phyloP scores from a whole-genome alignment of 306 rosid species.

The Lagenaria siceraria region DNA sequence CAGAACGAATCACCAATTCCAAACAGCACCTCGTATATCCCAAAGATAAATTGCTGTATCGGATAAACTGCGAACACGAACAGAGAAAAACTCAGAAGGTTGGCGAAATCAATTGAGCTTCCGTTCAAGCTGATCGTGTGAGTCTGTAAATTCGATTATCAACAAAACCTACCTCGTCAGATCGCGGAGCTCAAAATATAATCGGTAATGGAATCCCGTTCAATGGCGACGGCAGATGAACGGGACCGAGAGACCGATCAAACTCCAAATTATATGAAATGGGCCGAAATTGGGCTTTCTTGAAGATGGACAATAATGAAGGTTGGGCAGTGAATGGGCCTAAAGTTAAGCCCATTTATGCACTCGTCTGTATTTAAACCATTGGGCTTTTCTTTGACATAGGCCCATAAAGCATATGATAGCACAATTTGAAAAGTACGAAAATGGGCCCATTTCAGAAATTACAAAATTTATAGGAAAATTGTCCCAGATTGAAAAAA shows the following conservation, averaged over 20 bases:
- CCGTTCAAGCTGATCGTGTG: background rate
- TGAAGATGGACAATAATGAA: background rate
- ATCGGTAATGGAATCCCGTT: conserved; percentile 13
- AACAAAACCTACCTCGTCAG: conserved; percentile 31
- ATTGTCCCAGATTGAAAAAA: too few species aligned
- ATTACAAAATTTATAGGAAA: background rate
- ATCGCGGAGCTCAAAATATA: conserved; percentile 8
- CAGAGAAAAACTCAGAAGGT: background rate
- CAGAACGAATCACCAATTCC: background rate
- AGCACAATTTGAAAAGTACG: background rate
- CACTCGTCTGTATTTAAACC: background rate
- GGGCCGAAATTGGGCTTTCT: background rate
- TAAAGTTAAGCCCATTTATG: background rate
- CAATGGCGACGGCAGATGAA: conserved; percentile 26
- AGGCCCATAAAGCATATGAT: background rate
- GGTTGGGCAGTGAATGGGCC: background rate
- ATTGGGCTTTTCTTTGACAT: background rate
- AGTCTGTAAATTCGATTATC: background rate
- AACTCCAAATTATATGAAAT: background rate
- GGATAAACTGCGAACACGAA: background rate
- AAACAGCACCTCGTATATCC: background rate
- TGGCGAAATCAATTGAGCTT: background rate
- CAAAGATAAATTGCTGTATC: background rate
- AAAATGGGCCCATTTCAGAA: background rate
- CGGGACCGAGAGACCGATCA: background rate